Evolutionary conservation across 345 rosid species (phyloP).

Genomic region (Salix dunnii): DNA sequence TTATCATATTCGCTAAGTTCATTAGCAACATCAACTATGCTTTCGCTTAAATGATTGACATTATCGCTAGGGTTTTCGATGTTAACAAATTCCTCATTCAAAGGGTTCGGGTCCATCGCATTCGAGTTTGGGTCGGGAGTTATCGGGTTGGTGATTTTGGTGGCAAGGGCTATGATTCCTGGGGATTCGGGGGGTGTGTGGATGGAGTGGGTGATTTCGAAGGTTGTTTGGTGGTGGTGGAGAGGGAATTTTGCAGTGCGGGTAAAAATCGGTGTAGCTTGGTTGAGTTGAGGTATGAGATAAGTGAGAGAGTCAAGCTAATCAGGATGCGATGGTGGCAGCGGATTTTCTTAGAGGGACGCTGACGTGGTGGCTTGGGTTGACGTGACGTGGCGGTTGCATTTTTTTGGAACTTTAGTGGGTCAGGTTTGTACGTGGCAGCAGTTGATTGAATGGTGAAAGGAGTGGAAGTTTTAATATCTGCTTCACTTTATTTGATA

Average conservation of each 20-base stretch:
- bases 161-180: slow-evolving; percentile 7
- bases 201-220: background rate
- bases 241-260: background rate
- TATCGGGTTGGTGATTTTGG: background rate
- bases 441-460: too few species aligned
- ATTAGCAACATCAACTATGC: slow-evolving; percentile 61
- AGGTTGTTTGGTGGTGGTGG: background rate
- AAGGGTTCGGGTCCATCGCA: slow-evolving; percentile 42
- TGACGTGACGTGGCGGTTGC: too few species aligned
- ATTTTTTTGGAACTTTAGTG: too few species aligned
- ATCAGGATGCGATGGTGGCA: too few species aligned
- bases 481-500: too few species aligned
- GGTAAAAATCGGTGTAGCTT: slow-evolving; percentile 13
- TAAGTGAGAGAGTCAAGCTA: slow-evolving; percentile 15
- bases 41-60: slow-evolving; percentile 54
- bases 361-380: too few species aligned
- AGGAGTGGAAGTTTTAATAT: too few species aligned
- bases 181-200: slow-evolving; percentile 2
- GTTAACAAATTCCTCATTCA: slow-evolving; percentile 66
- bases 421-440: too few species aligned
- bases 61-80: slow-evolving; percentile 58
- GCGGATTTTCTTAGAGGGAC: too few species aligned
- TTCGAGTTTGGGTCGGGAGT: slow-evolving; percentile 8
- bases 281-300: slow-evolving; percentile 21
- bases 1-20: slow-evolving; percentile 30